Percentiles rank a stretch among this genome's conserved stretches.
phyloP scores from a whole-genome alignment of 2,329 filamentous ascomycete genomes.

The Stemphylium lycopersici region DNA sequence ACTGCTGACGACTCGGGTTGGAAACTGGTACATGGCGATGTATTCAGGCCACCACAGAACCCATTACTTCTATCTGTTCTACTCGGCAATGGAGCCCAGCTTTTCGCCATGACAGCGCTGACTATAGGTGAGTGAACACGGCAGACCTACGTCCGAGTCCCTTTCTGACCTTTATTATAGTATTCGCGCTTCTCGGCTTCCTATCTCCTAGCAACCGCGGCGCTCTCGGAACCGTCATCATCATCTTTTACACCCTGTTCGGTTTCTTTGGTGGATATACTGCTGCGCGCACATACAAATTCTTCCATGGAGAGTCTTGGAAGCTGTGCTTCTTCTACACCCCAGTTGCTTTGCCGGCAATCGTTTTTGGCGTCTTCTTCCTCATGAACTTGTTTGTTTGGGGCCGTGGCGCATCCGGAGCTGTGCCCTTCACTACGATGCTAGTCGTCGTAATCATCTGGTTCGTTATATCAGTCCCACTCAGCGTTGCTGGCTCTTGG shows the following conservation, averaged over 20 bases:
- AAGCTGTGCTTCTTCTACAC: conserved; percentile 92
- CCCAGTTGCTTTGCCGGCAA: conserved; percentile 80
- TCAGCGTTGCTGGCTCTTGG: conserved; percentile 91
- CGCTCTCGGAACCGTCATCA: conserved; percentile 89
- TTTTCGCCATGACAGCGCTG: conserved; percentile 96
- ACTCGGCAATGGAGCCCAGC: conserved; percentile 90
- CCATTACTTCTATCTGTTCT: conserved; percentile 86
- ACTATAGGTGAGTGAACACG: conserved; percentile 68
- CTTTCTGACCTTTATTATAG: conserved; percentile 36
- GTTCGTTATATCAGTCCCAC: conserved; percentile 94
- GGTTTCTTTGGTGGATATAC: conserved; percentile 92
- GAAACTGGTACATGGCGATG: conserved; percentile 97
- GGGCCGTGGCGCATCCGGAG: conserved; percentile 89
- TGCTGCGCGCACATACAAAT: conserved; percentile 91
- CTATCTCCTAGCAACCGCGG: conserved; percentile 95
- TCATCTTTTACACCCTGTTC: conserved; percentile 90
- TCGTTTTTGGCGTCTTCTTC: conserved; percentile 90
- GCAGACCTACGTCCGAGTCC: too few species aligned
- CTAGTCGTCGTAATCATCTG: conserved; percentile 90
- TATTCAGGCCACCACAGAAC: conserved; percentile 86
- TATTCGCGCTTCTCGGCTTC: conserved; percentile 91
- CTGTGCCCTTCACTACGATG: conserved; percentile 97
- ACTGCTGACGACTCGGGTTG: conserved; percentile 97
- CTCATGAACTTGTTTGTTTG: conserved; percentile 95
- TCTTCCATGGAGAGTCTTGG: conserved; percentile 90